Evolutionary conservation across 495 filamentous ascomycete species (phyloP).

Genomic region (Halenospora varia): DNA sequence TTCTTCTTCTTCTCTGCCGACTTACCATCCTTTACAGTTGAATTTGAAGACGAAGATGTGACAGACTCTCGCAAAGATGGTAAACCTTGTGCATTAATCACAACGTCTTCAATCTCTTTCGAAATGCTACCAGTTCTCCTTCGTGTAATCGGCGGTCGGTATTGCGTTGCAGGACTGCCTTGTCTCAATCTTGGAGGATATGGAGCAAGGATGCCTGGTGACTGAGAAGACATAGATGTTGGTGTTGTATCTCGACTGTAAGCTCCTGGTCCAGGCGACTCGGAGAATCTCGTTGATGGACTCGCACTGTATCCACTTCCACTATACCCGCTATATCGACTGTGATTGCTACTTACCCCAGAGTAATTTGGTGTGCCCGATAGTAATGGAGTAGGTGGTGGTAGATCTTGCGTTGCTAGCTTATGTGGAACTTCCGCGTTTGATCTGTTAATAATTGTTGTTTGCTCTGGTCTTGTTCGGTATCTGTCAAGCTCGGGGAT

Average conservation of each 20-base stretch:
- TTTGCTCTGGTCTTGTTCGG: constrained; percentile 31
- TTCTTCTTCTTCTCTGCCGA: constrained; percentile 38
- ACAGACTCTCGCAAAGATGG: constrained; percentile 59
- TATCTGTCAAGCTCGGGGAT: constrained; percentile 53
- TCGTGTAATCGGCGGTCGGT: constrained; percentile 62
- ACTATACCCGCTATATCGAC: constrained; percentile 40
- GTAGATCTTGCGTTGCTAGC: constrained; percentile 54
- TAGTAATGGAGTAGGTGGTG: constrained; percentile 61
- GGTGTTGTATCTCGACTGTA: constrained; percentile 92
- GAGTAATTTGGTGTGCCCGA: constrained; percentile 35
- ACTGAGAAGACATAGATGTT: constrained; percentile 95
- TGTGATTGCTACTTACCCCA: constrained; percentile 31
- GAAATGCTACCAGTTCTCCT: constrained; percentile 50
- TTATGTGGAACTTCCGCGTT: constrained; percentile 38
- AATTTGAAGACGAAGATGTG: constrained; percentile 58
- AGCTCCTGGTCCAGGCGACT: constrained; percentile 72
- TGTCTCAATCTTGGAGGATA: constrained; percentile 52
- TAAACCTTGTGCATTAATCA: constrained; percentile 51
- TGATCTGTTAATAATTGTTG: constrained; percentile 18
- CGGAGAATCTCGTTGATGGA: constrained; percentile 91
- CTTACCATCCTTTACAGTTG: constrained; percentile 44
- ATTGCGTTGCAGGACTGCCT: constrained; percentile 56
- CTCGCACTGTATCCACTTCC: constrained; percentile 62
- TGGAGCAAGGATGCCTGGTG: constrained; percentile 68
- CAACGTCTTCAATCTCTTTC: constrained; percentile 45